phyloP scores from a whole-genome alignment of 2,329 filamentous ascomycete species.

The Fusarium cyanostomum region DNA sequence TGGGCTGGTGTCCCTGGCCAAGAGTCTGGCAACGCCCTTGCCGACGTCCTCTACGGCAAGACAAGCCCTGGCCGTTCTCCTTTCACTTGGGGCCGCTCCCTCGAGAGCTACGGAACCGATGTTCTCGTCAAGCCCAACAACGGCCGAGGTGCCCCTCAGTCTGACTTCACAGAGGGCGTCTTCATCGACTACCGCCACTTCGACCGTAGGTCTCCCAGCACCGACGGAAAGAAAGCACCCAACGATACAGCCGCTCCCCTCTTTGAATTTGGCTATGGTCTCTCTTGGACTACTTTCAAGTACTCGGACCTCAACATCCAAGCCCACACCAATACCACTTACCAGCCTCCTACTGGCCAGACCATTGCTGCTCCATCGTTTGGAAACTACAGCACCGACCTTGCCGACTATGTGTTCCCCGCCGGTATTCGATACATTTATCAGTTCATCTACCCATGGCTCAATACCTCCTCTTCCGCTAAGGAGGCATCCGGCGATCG shows the following conservation, averaged over 20 bases:
- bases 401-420: slow-evolving; percentile 75
- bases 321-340: slow-evolving; percentile 59
- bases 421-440: slow-evolving; percentile 60
- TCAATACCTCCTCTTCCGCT: slow-evolving; percentile 70
- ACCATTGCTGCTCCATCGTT: slow-evolving; percentile 71
- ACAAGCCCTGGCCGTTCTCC: slow-evolving; percentile 81
- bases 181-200: slow-evolving; percentile 79
- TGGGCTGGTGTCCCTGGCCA: slow-evolving; percentile 86
- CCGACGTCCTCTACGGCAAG: slow-evolving; percentile 84
- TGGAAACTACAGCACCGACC: slow-evolving; percentile 69
- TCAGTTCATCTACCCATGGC: slow-evolving; percentile 75
- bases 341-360: slow-evolving; percentile 68
- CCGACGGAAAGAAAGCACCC: slow-evolving; percentile 25
- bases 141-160: slow-evolving; percentile 71
- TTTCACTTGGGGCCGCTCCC: slow-evolving; percentile 80
- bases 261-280: slow-evolving; percentile 83
- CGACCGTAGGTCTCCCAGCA: slow-evolving; percentile 63
- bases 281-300: slow-evolving; percentile 82
- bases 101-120: slow-evolving; percentile 73
- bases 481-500: slow-evolving; percentile 65
- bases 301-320: slow-evolving; percentile 74
- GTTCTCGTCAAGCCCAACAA: slow-evolving; percentile 76
- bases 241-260: slow-evolving; percentile 63
- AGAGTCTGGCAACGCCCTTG: slow-evolving; percentile 81
- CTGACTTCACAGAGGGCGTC: slow-evolving; percentile 78